A percentile compares a stretch with the other conserved stretches of the same genome.
phyloP scores from a whole-genome alignment of 257 asterid genomes.

The Salvia miltiorrhiza region DNA sequence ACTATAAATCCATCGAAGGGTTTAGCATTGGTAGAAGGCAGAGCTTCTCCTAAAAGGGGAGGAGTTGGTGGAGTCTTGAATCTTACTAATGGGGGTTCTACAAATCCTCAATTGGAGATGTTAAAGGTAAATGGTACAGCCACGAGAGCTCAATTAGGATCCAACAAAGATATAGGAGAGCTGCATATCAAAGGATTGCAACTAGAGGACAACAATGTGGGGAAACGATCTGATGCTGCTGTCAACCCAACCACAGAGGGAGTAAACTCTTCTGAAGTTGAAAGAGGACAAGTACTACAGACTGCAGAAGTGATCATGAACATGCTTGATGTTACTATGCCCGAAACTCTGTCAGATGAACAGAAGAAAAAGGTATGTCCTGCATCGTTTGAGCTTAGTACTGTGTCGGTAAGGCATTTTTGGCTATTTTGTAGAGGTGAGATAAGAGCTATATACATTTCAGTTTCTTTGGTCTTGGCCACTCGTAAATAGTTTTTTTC shows the following conservation, averaged over 20 bases:
- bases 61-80: constrained; percentile 35
- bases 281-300: constrained; percentile 65
- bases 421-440: constrained; percentile 16
- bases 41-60: constrained; percentile 33
- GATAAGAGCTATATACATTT: neutral
- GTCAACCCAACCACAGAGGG: constrained; percentile 37
- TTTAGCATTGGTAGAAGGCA: constrained; percentile 35
- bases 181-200: constrained; percentile 23
- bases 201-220: constrained; percentile 27
- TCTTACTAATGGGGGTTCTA: constrained; percentile 32
- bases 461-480: neutral
- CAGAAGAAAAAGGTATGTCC: constrained; percentile 69
- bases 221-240: constrained; percentile 25
- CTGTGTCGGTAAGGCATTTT: neutral
- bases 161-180: constrained; percentile 27
- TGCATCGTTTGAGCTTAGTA: constrained; percentile 9
- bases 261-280: constrained; percentile 37
- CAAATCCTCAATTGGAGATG: constrained; percentile 32
- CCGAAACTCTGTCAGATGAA: constrained; percentile 66
- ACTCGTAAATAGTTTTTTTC: neutral
- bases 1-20: constrained; percentile 70
- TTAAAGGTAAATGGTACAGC: constrained; percentile 27
- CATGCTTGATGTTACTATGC: constrained; percentile 84
- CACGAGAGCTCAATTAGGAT: constrained; percentile 28
- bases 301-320: constrained; percentile 70